A percentile compares a stretch with the other conserved stretches of the same genome.
Conservation (phyloP, 2,329 filamentous ascomycete species). For the Magnaporthiopsis incrustans region DNA sequence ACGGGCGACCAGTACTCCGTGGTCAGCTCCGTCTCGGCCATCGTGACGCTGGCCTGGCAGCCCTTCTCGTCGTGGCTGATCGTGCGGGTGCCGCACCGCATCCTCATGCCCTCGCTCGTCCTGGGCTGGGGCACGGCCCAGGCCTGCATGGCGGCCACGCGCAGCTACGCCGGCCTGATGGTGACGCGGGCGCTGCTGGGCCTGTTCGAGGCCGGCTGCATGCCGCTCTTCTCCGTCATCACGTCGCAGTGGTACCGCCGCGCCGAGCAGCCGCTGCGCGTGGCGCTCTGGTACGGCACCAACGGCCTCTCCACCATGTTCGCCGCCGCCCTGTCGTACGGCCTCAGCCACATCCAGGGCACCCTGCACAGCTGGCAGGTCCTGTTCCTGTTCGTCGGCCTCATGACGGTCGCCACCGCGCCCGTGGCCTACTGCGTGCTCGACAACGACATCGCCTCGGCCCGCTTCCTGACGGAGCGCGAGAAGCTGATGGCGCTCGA, state of each 20-base stretch:
- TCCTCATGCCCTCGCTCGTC: slow-evolving; percentile 44
- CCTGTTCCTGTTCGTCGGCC: slow-evolving; percentile 54
- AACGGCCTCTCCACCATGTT: slow-evolving; percentile 51
- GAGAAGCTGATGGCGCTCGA: slow-evolving; percentile 64
- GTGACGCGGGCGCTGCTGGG: slow-evolving; percentile 24
- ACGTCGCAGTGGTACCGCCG: slow-evolving; percentile 40
- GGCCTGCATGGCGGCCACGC: slow-evolving; percentile 23
- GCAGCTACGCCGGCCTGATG: slow-evolving; percentile 19
- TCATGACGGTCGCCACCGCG: slow-evolving; percentile 49
- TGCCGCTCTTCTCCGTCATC: slow-evolving; percentile 38
- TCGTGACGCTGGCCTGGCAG: slow-evolving; percentile 54
- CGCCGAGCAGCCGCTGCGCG: slow-evolving; percentile 52
- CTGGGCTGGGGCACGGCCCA: slow-evolving; percentile 37
- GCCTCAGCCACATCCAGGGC: slow-evolving; percentile 43
- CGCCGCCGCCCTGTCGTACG: slow-evolving; percentile 47
- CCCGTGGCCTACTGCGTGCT: slow-evolving; percentile 53
- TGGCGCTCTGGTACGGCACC: slow-evolving; percentile 60
- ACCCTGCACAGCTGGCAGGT: slow-evolving; percentile 30
- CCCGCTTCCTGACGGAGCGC: slow-evolving; percentile 51
- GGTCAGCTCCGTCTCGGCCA: slow-evolving; percentile 47
- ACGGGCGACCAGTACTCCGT: slow-evolving; percentile 48
- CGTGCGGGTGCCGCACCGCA: slow-evolving; percentile 50
- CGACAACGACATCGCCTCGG: slow-evolving; percentile 49
- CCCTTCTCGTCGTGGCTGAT: slow-evolving; percentile 53
- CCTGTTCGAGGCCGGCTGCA: slow-evolving; percentile 27